phyloP scores from a whole-genome alignment of 2,329 filamentous ascomycete species.

The Clonostachys sp. region DNA sequence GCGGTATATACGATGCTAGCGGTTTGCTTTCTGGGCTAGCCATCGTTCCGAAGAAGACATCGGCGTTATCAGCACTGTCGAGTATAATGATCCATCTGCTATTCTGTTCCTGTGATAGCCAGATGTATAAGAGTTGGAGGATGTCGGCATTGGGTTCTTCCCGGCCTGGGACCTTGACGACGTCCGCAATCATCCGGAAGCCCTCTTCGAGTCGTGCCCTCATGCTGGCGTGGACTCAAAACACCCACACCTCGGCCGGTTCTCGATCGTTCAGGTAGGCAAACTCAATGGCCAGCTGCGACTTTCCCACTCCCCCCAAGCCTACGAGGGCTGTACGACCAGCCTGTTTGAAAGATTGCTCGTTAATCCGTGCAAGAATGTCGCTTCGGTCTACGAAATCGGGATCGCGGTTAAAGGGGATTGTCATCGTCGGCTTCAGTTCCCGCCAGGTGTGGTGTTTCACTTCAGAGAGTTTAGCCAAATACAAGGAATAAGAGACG shows the following conservation, averaged over 20 bases:
- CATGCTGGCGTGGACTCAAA: conserved; percentile 25
- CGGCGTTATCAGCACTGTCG: conserved; percentile 26
- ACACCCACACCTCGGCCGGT: conserved; percentile 11
- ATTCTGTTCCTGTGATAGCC: conserved; percentile 19
- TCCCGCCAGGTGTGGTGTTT: no score
- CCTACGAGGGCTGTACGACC: background rate
- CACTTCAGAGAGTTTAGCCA: background rate
- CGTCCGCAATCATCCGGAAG: conserved; percentile 21
- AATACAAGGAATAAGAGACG: no score
- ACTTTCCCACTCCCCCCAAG: conserved; percentile 1
- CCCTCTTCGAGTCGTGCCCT: conserved; percentile 20
- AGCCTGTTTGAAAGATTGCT: background rate
- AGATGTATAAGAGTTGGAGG: conserved; percentile 16
- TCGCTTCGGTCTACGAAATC: background rate
- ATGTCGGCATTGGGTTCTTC: conserved; percentile 14
- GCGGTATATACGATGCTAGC: conserved; percentile 16
- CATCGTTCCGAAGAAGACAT: conserved; percentile 13
- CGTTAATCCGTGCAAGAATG: background rate
- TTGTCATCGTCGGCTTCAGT: background rate
- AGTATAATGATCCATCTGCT: conserved; percentile 26
- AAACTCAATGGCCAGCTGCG: conserved; percentile 1
- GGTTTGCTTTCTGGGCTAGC: no score
- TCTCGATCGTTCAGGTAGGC: background rate
- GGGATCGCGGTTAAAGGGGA: conserved; percentile 1
- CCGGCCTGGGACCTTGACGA: conserved; percentile 14